Conservation (phyloP, 164 flowering plant species). For the Cinnamomum chago region DNA sequence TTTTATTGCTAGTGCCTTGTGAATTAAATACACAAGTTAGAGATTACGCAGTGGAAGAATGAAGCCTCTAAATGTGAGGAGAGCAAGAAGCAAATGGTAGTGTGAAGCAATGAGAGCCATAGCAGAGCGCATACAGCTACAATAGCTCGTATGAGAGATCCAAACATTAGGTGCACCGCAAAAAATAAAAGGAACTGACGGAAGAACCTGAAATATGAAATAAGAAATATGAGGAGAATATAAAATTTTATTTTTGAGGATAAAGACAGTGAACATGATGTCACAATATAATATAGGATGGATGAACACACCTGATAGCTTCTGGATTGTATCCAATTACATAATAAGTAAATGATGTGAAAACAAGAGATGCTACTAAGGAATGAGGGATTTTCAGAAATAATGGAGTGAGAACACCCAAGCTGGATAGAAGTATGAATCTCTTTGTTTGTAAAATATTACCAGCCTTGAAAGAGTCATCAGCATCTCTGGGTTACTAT, state of each 20-base stretch:
- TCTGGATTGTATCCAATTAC: constrained; percentile 15
- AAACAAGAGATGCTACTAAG: constrained; percentile 5
- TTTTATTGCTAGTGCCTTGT: neutral
- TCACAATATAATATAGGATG: neutral
- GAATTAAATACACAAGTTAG: neutral
- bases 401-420: constrained; percentile 9
- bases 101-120: neutral
- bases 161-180: neutral
- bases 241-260: neutral
- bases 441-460: constrained; percentile 12
- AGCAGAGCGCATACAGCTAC: constrained; percentile 1
- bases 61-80: constrained; percentile 36
- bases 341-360: constrained; percentile 8
- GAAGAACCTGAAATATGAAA: constrained; percentile 40
- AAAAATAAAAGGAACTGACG: constrained; percentile 34
- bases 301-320: constrained; percentile 3
- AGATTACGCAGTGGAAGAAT: constrained; percentile 27
- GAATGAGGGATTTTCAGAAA: constrained; percentile 11
- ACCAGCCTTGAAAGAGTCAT: constrained; percentile 10
- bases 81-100: constrained; percentile 5
- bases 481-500: constrained; percentile 10
- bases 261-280: neutral
- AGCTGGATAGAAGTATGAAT: constrained; percentile 13
- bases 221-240: neutral
- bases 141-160: neutral